Evolutionary conservation across 2,329 filamentous ascomycete genomes (phyloP), one percentile per base, ranked within the genome.

Genomic region (Exophiala sp.): DNA sequence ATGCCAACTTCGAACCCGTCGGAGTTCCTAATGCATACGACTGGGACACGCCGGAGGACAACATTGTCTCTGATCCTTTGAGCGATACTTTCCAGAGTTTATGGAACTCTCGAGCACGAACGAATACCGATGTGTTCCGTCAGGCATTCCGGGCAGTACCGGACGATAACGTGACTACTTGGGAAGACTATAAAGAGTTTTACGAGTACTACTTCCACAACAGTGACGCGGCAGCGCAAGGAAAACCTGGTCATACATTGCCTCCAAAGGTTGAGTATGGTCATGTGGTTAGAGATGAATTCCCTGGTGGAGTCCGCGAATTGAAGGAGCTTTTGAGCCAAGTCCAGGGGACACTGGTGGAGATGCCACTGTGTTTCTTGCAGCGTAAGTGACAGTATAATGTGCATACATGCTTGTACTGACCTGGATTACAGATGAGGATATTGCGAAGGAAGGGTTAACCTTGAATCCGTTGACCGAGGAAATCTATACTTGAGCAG

Each of bases 281-380:
- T 0, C 92, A 96, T 73, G 88, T 95, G 1, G 88, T 96, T 42
- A 83, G 83, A 65, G 86, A 88, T 47, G 84, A 92, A 65, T 89
- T 95, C 69, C 69, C 70, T 24, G 75, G 76, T 2, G 88, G 91
- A 6, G 84, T 86, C 41, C 75, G 75, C n/a, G 85, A 88, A 68
- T 77, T 91, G 55, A 91, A 89, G 73, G 82, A 86, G 47, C 80
- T 84, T 72, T 73, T 91, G 50, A 77, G 78, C 51, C 78, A 81
- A 50, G 76, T 91, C 36, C 80, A 83, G 56, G 88, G 88, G 2
- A 88, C 80, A 7, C 71, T 91, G 42, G 87, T 96, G 6, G 89
- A 96, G 76, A 96, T 96, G 91, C 90, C 91, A 24, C 75, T 96
- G 63, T 77, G 89, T 61, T 96, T 96, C 75, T 75, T 96, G 69